Evolutionary conservation across 768 basidiomycete genomes (phyloP).

Genomic region (Dacryopinax spathularia): DNA sequence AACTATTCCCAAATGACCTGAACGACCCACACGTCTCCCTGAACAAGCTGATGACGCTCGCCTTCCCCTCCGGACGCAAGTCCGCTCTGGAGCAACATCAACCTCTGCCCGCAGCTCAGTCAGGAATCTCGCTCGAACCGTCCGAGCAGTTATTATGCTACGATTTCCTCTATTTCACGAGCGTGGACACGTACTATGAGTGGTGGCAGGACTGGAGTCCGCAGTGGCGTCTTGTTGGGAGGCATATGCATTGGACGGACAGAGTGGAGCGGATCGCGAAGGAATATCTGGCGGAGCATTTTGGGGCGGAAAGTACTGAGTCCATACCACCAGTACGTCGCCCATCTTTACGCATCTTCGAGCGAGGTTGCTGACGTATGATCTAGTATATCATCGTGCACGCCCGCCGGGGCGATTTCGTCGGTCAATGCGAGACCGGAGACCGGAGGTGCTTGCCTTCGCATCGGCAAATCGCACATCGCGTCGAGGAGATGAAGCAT

Average conservation of each 20-base stretch:
- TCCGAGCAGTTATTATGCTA: constrained; percentile 15
- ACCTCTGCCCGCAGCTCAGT: neutral
- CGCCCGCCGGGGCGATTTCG: neutral
- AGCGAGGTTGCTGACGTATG: neutral
- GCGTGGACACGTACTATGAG: constrained; percentile 7
- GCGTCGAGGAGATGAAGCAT: neutral
- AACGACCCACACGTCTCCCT: constrained; percentile 10
- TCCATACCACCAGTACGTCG: constrained; percentile 9
- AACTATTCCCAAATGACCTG: neutral
- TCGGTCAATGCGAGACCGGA: neutral
- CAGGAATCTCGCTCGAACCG: neutral
- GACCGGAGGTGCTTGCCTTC: neutral
- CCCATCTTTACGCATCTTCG: neutral
- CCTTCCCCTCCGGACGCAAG: constrained; percentile 8
- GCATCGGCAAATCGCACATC: neutral
- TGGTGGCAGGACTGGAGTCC: constrained; percentile 14
- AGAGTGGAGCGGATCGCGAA: constrained; percentile 10
- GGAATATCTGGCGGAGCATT: constrained; percentile 10
- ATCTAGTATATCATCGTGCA: neutral
- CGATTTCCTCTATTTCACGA: constrained; percentile 12
- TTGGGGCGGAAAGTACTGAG: neutral
- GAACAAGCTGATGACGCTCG: constrained; percentile 13
- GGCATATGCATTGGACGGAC: constrained; percentile 12
- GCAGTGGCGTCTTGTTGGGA: constrained; percentile 14
- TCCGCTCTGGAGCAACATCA: constrained; percentile 15